Base-by-base conservation (phyloP, 371 early-diverging fungal species). In the Mucor lusitanicus region DNA sequence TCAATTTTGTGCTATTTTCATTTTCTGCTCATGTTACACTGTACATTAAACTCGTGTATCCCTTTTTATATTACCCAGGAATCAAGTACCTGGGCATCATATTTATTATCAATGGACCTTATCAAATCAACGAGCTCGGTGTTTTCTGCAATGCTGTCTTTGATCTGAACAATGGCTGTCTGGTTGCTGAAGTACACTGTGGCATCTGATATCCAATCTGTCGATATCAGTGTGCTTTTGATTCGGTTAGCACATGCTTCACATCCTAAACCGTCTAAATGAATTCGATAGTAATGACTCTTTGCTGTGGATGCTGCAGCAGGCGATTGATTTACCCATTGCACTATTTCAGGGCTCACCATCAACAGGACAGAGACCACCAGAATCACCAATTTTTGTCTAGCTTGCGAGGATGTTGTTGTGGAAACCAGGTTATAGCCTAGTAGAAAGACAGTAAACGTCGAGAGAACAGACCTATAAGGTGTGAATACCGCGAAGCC, bases 401-500 rank as follows among this genome's bases (percentile, higher is more conserved):
- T 1, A 72, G 70, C 53, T 67, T 53, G 11, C 32, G 21, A 1
- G 65, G 62, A 11, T 59, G 37, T 72, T 33, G 73, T 69, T 25
- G 64, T 64, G 37, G 66, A 62, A 55, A 56, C 57, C 35, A 79
- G 3, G 17, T 66, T 76, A 35, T 70, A 71, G 4, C 69, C 46
- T 27, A 83, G 50, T 27, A 77, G 17, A 0, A 70, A 15, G 0
- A 75, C 11, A 1, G 82, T 80, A 3, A 81, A 23, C 2, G 73
- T 39, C 19, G 73, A 65, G 12, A 86, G 72, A 11, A 77, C 6
- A 0, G 80, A 68, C 3, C 85, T 79, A 46, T 79, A 76, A 0
- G 85, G 82, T 6, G 86, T 83, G 32, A 88, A 68, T n/a, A 85
- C 54, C 0, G 85, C 73, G 71, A 88, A 84, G 0, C 87, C 86